A percentile compares a stretch with the other conserved stretches of the same genome.
These are phyloP conservation scores for Priceomyces fermenticarens DNA, from an alignment of 805 yeast genomes.

Conservation along the genomic window DNA sequence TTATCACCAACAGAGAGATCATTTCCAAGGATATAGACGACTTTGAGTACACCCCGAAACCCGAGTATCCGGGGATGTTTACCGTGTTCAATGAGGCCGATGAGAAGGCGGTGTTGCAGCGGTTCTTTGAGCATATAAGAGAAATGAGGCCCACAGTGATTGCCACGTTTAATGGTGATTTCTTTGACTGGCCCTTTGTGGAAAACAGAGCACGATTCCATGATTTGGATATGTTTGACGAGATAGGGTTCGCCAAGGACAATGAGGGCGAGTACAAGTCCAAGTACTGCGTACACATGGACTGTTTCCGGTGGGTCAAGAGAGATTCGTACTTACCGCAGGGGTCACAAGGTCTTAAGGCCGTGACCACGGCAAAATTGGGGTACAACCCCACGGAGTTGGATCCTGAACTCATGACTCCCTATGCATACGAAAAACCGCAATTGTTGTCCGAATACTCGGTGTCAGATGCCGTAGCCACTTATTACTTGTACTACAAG, in stretches of 20 bases:
- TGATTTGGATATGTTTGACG: constrained; percentile 84
- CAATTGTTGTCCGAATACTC: constrained; percentile 93
- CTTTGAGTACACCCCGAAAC: constrained; percentile 95
- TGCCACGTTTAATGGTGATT: constrained; percentile 97
- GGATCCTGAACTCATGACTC: constrained; percentile 98
- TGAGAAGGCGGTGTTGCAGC: constrained; percentile 68
- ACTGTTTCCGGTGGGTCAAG: constrained; percentile 96
- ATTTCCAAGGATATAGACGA: constrained; percentile 94
- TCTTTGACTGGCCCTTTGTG: constrained; percentile 98
- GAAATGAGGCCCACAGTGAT: constrained; percentile 94
- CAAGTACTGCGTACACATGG: constrained; percentile 93
- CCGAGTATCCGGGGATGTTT: constrained; percentile 89
- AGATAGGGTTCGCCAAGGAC: constrained; percentile 91
- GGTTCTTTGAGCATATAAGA: constrained; percentile 86
- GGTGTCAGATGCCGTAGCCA: constrained; percentile 99
- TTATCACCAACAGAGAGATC: constrained; percentile 92
- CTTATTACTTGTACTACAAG: constrained; percentile 91
- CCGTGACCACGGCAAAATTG: constrained; percentile 91
- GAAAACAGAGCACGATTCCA: constrained; percentile 83
- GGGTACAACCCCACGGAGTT: constrained; percentile 96
- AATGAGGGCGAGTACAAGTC: constrained; percentile 91
- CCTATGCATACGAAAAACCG: constrained; percentile 92
- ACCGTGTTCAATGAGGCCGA: constrained; percentile 86
- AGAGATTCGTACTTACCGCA: constrained; percentile 97
- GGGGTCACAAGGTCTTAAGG: constrained; percentile 97